phyloP scores from a whole-genome alignment of 345 rosid species.

The Triadica sebifera region DNA sequence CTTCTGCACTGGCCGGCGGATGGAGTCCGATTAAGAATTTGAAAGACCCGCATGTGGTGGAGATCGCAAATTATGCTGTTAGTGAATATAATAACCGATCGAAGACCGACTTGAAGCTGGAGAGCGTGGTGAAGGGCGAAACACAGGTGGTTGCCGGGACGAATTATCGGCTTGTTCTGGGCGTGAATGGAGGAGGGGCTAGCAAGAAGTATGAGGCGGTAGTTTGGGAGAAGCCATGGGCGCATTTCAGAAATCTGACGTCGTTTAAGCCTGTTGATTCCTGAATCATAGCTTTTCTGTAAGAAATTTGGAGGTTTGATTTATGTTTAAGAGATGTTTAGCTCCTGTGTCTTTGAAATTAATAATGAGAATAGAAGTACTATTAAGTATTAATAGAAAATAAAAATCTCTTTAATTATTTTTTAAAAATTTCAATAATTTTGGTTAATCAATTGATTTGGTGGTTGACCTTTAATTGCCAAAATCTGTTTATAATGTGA shows the following conservation, averaged over 20 bases:
- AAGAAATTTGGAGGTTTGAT: background rate
- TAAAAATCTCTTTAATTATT: too few species aligned
- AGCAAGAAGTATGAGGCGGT: constrained; percentile 15
- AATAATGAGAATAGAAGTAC: background rate
- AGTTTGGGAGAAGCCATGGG: constrained; percentile 23
- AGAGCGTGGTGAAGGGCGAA: constrained; percentile 7
- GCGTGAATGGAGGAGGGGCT: constrained; percentile 2
- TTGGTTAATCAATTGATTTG: too few species aligned
- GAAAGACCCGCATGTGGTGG: constrained; percentile 13
- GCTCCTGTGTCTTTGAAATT: background rate
- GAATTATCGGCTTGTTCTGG: constrained; percentile 12
- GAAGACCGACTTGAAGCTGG: background rate
- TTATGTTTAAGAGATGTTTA: background rate
- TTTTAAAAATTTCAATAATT: too few species aligned
- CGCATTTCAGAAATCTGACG: background rate
- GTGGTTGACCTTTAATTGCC: too few species aligned
- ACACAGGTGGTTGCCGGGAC: constrained; percentile 20
- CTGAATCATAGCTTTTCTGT: too few species aligned
- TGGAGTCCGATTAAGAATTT: constrained; percentile 13
- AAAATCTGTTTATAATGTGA: too few species aligned
- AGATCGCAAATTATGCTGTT: constrained; percentile 17
- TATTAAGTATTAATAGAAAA: too few species aligned
- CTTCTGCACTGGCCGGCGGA: background rate
- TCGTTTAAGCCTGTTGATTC: constrained; percentile 10
- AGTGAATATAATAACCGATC: constrained; percentile 3